These are phyloP conservation scores for Suillus clintonianus DNA, from an alignment of 768 basidiomycete genomes.

Conservation along the genomic window DNA sequence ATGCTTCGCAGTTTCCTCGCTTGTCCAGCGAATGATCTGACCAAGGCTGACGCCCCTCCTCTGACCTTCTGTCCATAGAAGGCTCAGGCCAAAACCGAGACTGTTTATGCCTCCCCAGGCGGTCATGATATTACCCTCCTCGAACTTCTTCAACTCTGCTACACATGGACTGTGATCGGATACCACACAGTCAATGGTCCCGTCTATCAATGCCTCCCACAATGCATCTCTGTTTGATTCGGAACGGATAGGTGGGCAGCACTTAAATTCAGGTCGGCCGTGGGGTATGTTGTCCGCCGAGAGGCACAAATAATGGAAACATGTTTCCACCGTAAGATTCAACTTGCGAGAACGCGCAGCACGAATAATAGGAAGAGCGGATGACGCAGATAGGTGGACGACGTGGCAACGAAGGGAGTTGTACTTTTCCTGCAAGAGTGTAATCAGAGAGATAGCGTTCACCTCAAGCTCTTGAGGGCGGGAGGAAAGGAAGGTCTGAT, in stretches of 20 bases:
- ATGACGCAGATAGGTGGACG: slow-evolving; percentile 90
- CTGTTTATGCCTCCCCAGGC: slow-evolving; percentile 97
- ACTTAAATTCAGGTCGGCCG: slow-evolving; percentile 88
- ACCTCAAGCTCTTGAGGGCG: slow-evolving; percentile 81
- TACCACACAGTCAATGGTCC: slow-evolving; percentile 88
- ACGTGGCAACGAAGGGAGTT: slow-evolving; percentile 85
- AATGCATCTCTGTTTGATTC: slow-evolving; percentile 69
- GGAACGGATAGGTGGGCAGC: slow-evolving; percentile 91
- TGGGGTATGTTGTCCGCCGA: slow-evolving; percentile 70
- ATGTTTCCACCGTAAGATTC: slow-evolving; percentile 91
- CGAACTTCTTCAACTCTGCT: slow-evolving; percentile 74
- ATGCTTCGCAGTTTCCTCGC: slow-evolving; percentile 72
- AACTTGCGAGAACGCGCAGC: slow-evolving; percentile 64
- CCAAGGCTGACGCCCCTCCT: slow-evolving; percentile 52
- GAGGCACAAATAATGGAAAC: slow-evolving; percentile 94
- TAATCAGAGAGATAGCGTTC: slow-evolving; percentile 80
- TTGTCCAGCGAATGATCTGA: slow-evolving; percentile 76
- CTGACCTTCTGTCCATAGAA: slow-evolving; percentile 84
- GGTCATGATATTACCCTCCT: slow-evolving; percentile 78
- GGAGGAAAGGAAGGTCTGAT: slow-evolving; percentile 83
- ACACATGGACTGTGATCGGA: slow-evolving; percentile 96
- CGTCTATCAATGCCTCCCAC: slow-evolving; percentile 81
- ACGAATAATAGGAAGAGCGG: slow-evolving; percentile 75
- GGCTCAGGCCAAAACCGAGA: slow-evolving; percentile 84
- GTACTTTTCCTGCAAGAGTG: slow-evolving; percentile 57